Conservation (phyloP, 345 rosid genomes). For the Sisymbrium altissimum region DNA sequence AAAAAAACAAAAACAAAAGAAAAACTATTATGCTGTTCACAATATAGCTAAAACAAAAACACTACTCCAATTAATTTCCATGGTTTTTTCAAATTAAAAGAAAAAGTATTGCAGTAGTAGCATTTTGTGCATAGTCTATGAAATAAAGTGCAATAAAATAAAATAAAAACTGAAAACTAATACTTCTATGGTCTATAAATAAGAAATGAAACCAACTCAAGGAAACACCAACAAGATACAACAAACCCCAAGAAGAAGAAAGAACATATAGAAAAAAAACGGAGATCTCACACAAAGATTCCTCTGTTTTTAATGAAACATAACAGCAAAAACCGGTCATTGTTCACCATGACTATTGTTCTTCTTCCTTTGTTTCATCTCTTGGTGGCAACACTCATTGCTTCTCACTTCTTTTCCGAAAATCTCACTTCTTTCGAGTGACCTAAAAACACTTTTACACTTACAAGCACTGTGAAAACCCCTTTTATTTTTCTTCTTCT, state of each 20-base stretch:
- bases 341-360: constrained; percentile 26
- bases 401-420: constrained; percentile 19
- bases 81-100: too few species aligned
- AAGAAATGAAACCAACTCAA: constrained; percentile 15
- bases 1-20: neutral
- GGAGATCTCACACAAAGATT: constrained; percentile 17
- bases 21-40: constrained; percentile 13
- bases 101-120: neutral
- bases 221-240: constrained; percentile 14
- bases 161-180: neutral
- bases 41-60: neutral
- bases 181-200: constrained; percentile 40
- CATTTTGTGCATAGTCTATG: constrained; percentile 33
- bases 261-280: constrained; percentile 4
- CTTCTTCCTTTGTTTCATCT: constrained; percentile 29
- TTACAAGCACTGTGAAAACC: neutral
- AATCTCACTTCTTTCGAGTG: constrained; percentile 36
- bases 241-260: constrained; percentile 1
- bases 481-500: neutral
- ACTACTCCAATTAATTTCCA: neutral
- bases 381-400: constrained; percentile 28
- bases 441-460: neutral
- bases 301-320: constrained; percentile 35
- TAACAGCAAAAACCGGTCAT: constrained; percentile 21
- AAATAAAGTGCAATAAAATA: neutral